Percentiles rank a stretch among this genome's conserved stretches.
Conservation (phyloP, 768 basidiomycete species). For the Piloderma croceum region DNA sequence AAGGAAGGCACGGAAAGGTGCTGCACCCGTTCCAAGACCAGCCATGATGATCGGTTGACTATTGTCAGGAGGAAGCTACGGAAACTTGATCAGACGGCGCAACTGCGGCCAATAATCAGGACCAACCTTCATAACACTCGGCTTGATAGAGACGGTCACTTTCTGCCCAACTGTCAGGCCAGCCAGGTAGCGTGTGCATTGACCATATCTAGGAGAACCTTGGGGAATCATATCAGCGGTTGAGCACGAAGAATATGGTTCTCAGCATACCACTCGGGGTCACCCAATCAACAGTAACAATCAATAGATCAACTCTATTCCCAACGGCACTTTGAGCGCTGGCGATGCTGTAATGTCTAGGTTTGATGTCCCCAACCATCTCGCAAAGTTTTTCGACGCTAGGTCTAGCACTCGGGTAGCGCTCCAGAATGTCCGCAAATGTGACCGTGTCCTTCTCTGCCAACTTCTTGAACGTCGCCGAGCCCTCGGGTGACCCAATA, state of each 20-base stretch:
- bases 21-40: slow-evolving; percentile 95
- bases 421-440: slow-evolving; percentile 80
- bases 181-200: slow-evolving; percentile 94
- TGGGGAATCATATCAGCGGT: slow-evolving; percentile 5
- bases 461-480: slow-evolving; percentile 90
- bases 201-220: slow-evolving; percentile 81
- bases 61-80: slow-evolving; percentile 74
- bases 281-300: slow-evolving; percentile 95
- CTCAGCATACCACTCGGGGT: slow-evolving; percentile 66
- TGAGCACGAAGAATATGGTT: neutral
- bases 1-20: slow-evolving; percentile 98
- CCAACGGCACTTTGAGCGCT: slow-evolving; percentile 94
- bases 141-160: slow-evolving; percentile 96
- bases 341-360: slow-evolving; percentile 97
- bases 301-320: slow-evolving; percentile 86
- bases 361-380: slow-evolving; percentile 91
- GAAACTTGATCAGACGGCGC: slow-evolving; percentile 8
- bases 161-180: slow-evolving; percentile 80
- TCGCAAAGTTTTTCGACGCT: slow-evolving; percentile 83
- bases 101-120: neutral
- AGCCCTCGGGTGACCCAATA: slow-evolving; percentile 89
- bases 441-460: slow-evolving; percentile 92
- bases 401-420: slow-evolving; percentile 75
- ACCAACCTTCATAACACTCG: slow-evolving; percentile 96
- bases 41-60: slow-evolving; percentile 96